Conservation (phyloP, 1,284 basidiomycete species). For the Boletus sp. region DNA sequence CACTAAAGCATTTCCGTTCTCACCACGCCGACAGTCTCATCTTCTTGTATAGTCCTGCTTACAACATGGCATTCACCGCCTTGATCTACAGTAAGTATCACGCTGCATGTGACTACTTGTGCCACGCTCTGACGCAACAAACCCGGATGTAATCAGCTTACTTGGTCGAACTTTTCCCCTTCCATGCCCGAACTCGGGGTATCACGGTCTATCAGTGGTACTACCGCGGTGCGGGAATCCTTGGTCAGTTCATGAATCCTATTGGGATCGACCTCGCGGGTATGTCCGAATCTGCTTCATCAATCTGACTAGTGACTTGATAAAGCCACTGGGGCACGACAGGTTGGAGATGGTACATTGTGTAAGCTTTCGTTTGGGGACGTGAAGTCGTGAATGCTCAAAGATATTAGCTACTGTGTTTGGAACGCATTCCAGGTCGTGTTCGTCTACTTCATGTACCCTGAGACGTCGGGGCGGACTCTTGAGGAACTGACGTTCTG, state of each 20-base stretch:
- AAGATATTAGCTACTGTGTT: slow-evolving; percentile 35
- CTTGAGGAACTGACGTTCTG: slow-evolving; percentile 59
- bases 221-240: slow-evolving; percentile 9
- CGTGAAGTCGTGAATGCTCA: background rate
- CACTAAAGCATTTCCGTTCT: background rate
- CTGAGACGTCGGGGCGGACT: slow-evolving; percentile 50
- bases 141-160: slow-evolving; percentile 4
- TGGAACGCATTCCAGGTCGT: slow-evolving; percentile 44
- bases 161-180: slow-evolving; percentile 24
- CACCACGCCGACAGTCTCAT: slow-evolving; percentile 6
- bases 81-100: slow-evolving; percentile 5
- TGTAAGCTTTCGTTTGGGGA: slow-evolving; percentile 4
- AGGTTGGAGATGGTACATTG: slow-evolving; percentile 25
- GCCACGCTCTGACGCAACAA: background rate
- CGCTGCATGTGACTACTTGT: background rate
- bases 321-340: background rate
- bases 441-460: slow-evolving; percentile 51
- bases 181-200: slow-evolving; percentile 17
- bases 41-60: slow-evolving; percentile 9
- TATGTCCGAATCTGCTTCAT: background rate
- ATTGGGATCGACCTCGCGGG: slow-evolving; percentile 19
- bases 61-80: slow-evolving; percentile 6
- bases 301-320: background rate
- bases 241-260: slow-evolving; percentile 15
- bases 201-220: slow-evolving; percentile 19